Evolutionary conservation across 1,139 yeast genomes (phyloP).

Genomic region (Zhuliangozyma parablackwelliae): DNA sequence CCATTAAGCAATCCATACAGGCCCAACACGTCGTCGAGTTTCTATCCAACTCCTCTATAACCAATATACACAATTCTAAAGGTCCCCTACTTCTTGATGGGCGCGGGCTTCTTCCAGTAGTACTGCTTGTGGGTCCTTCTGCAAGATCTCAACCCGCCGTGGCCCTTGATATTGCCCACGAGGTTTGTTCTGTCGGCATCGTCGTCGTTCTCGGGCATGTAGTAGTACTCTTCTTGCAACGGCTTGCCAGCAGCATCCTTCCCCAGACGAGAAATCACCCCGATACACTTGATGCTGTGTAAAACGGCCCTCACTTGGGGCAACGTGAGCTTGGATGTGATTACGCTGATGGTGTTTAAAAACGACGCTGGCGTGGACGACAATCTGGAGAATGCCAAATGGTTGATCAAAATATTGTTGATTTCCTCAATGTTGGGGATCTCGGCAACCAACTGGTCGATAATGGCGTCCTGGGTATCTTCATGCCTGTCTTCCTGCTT

Average conservation of each 20-base stretch:
- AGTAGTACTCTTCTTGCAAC: conserved; percentile 88
- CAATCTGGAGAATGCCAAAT: conserved; percentile 83
- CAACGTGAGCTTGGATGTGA: conserved; percentile 39
- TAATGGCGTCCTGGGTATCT: too few relatives aligned
- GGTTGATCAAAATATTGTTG: conserved; percentile 68
- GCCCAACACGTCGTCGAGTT: conserved; percentile 5
- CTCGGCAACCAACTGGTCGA: conserved; percentile 14
- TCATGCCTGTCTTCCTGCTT: conserved; percentile 7
- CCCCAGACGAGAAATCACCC: conserved; percentile 81
- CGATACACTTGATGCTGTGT: conserved; percentile 55
- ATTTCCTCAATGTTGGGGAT: conserved; percentile 47
- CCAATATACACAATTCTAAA: neutral
- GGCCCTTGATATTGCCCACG: conserved; percentile 77
- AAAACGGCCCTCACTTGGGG: conserved; percentile 50
- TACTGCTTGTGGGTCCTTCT: conserved; percentile 92
- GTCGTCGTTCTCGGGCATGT: conserved; percentile 75
- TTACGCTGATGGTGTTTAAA: conserved; percentile 56
- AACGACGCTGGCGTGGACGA: conserved; percentile 79
- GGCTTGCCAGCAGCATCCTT: conserved; percentile 97
- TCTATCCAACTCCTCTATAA: conserved; percentile 3
- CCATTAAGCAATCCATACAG: conserved; percentile 17
- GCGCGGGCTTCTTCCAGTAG: conserved; percentile 76
- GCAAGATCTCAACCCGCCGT: conserved; percentile 78
- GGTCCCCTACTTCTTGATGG: conserved; percentile 29
- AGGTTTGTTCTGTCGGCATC: conserved; percentile 65